Conservation (phyloP, 495 filamentous ascomycete genomes). For the Neurospora sp. region DNA sequence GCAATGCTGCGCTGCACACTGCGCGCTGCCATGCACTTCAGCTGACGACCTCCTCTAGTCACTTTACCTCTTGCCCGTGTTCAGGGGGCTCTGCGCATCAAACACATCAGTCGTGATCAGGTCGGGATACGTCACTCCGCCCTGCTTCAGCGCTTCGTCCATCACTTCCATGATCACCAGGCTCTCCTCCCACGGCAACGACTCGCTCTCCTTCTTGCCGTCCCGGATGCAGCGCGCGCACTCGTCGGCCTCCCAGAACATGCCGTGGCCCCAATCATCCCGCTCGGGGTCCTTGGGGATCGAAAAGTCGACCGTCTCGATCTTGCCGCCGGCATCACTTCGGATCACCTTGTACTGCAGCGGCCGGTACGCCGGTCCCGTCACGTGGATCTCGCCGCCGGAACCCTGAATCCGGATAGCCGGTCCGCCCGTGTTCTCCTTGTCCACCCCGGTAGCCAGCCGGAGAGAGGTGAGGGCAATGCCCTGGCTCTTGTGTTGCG, state of each 20-base stretch:
- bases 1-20: not conserved
- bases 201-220: slow-evolving; percentile 68
- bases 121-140: slow-evolving; percentile 68
- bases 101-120: slow-evolving; percentile 71
- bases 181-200: slow-evolving; percentile 69
- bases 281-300: slow-evolving; percentile 46
- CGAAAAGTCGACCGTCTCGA: slow-evolving; percentile 50
- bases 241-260: slow-evolving; percentile 96
- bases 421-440: slow-evolving; percentile 50
- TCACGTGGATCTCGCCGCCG: slow-evolving; percentile 77
- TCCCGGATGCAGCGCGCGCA: slow-evolving; percentile 73
- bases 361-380: slow-evolving; percentile 64
- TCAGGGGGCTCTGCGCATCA: slow-evolving; percentile 43
- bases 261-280: slow-evolving; percentile 57
- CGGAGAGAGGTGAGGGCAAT: slow-evolving; percentile 72
- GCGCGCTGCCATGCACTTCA: not conserved
- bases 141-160: slow-evolving; percentile 77
- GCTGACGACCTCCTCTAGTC: not conserved
- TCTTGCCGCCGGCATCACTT: slow-evolving; percentile 31
- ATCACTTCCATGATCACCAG: slow-evolving; percentile 88
- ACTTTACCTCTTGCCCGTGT: slow-evolving; percentile 31
- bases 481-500: slow-evolving; percentile 52
- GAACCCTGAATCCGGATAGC: slow-evolving; percentile 76
- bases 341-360: slow-evolving; percentile 49
- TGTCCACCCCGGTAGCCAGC: slow-evolving; percentile 55